Conservation (phyloP, 2,329 filamentous ascomycete species). For the Fusarium pilosicola region DNA sequence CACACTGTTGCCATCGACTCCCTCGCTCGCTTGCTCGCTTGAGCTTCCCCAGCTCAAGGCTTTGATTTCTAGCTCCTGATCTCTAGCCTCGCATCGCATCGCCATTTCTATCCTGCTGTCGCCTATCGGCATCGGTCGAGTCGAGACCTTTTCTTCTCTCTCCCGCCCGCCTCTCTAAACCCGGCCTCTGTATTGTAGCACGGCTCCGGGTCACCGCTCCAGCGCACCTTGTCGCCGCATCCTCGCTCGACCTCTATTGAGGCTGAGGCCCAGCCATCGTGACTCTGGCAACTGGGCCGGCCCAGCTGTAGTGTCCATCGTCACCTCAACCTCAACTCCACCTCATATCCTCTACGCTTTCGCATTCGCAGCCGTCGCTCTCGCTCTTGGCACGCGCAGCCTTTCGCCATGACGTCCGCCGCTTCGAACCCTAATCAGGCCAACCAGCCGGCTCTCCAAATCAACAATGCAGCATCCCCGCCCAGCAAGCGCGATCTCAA, state of each 20-base stretch:
- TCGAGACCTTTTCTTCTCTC: slow-evolving; percentile 4
- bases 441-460: slow-evolving; percentile 44
- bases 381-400: slow-evolving; percentile 23
- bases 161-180: slow-evolving; percentile 5
- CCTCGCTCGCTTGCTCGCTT: slow-evolving; percentile 27
- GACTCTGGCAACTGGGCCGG: slow-evolving; percentile 44
- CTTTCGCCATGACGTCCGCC: slow-evolving; percentile 50
- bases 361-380: slow-evolving; percentile 5
- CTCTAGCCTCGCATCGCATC: slow-evolving; percentile 32
- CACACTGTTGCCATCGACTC: slow-evolving; percentile 38
- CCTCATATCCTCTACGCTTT: slow-evolving; percentile 10
- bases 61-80: slow-evolving; percentile 30
- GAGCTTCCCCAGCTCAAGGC: slow-evolving; percentile 30
- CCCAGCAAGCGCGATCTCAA: slow-evolving; percentile 88
- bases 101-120: slow-evolving; percentile 12
- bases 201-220: slow-evolving; percentile 25
- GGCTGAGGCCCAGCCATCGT: slow-evolving; percentile 39
- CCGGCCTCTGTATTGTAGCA: slow-evolving; percentile 14
- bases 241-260: slow-evolving; percentile 26
- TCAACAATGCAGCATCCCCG: slow-evolving; percentile 68
- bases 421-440: slow-evolving; percentile 48
- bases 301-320: slow-evolving; percentile 40
- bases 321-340: slow-evolving; percentile 22
- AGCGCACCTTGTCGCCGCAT: slow-evolving; percentile 26
- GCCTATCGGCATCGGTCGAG: slow-evolving; percentile 21